phyloP scores from a whole-genome alignment of 768 basidiomycete genomes.

The Naganishia antarctica region DNA sequence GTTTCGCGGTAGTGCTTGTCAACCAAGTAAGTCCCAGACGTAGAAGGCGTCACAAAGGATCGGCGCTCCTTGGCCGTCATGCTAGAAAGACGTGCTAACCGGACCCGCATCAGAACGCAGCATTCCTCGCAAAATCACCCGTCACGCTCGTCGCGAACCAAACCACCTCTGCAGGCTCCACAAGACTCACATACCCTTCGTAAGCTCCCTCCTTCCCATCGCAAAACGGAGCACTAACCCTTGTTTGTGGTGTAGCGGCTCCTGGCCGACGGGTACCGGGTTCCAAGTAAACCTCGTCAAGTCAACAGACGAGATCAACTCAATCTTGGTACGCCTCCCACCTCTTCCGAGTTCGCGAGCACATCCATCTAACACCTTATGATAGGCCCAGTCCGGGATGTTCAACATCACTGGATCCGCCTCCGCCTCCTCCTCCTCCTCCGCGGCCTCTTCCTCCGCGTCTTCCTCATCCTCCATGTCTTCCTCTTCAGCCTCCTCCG shows the following conservation, averaged over 20 bases:
- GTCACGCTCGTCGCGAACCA: conserved; percentile 28
- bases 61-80: not conserved
- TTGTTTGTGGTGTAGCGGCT: conserved; percentile 17
- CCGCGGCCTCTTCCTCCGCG: conserved; percentile 19
- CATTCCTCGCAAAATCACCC: conserved; percentile 24
- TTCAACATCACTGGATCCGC: conserved; percentile 33
- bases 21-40: conserved; percentile 20
- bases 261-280: conserved; percentile 25
- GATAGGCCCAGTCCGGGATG: conserved; percentile 26
- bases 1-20: conserved; percentile 22
- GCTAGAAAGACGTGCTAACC: not conserved
- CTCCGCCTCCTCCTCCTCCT: conserved; percentile 25
- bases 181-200: conserved; percentile 28
- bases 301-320: conserved; percentile 8
- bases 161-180: conserved; percentile 26
- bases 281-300: conserved; percentile 32
- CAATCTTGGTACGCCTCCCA: conserved; percentile 26
- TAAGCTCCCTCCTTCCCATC: conserved; percentile 1
- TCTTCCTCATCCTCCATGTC: not conserved
- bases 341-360: too few species aligned
- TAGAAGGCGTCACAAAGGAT: too few species aligned
- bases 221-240: not conserved
- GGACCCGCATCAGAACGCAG: not conserved
- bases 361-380: not conserved
- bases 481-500: conserved; percentile 1